Conservation (phyloP, 495 filamentous ascomycete species). For the Penicilliopsis zonata region DNA sequence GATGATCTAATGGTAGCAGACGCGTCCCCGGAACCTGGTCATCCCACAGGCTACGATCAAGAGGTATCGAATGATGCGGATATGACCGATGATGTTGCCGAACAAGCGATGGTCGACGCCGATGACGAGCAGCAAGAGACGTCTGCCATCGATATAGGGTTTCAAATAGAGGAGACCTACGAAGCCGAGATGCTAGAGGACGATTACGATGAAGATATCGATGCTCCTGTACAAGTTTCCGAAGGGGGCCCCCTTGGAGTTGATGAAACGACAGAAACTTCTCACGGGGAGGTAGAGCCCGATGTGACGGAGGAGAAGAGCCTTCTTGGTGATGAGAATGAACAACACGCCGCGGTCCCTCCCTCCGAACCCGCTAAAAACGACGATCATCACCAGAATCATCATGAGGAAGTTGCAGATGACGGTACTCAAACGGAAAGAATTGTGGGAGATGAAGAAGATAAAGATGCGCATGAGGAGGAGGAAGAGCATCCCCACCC, state of each 20-base stretch:
- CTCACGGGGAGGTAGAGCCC: conserved; percentile 6
- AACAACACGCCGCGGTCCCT: conserved; percentile 11
- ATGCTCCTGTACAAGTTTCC: conserved; percentile 18
- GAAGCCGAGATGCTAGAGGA: conserved; percentile 34
- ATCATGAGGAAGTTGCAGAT: conserved; percentile 2
- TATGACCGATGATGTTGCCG: conserved; percentile 36
- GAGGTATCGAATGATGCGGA: conserved; percentile 30
- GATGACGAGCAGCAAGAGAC: conserved; percentile 18
- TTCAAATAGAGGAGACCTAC: conserved; percentile 19
- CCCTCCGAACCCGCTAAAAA: conserved; percentile 5
- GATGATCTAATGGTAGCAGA: conserved; percentile 53
- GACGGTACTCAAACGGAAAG: too few relatives aligned
- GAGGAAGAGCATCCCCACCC: too few relatives aligned
- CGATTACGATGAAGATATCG: conserved; percentile 23
- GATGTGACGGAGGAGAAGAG: conserved; percentile 5
- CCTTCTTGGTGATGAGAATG: conserved; percentile 3
- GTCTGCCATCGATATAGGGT: conserved; percentile 25
- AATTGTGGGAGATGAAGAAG: too few relatives aligned
- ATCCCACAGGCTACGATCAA: conserved; percentile 20
- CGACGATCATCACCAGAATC: conserved; percentile 1
- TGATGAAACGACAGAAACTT: conserved; percentile 5
- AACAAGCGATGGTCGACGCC: conserved; percentile 28
- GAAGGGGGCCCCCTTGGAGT: conserved; percentile 9
- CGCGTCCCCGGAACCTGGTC: conserved; percentile 20
- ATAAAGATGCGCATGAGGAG: too few relatives aligned